These are phyloP conservation scores for Capsicum chinense DNA, from an alignment of 257 asterid genomes.

Conservation along the genomic window DNA sequence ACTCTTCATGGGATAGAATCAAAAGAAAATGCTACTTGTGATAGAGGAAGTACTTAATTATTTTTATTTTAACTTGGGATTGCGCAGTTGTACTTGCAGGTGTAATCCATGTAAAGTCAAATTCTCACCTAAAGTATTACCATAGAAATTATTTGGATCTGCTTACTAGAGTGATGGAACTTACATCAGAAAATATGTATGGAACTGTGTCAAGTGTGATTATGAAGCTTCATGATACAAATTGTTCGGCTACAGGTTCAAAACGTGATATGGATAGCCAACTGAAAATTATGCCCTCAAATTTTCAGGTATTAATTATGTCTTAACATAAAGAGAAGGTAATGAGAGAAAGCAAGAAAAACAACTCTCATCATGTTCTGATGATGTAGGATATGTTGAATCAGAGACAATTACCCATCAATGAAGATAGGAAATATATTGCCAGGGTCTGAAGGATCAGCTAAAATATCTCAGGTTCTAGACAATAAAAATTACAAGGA, in stretches of 20 bases:
- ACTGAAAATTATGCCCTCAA: conserved; percentile 19
- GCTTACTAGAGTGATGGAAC: conserved; percentile 62
- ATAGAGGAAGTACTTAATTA: too few species aligned
- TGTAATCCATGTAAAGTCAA: conserved; percentile 54
- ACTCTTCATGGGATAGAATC: neutral
- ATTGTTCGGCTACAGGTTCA: conserved; percentile 50
- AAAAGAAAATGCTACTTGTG: too few species aligned
- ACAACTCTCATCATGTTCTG: conserved; percentile 40
- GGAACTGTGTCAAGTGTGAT: conserved; percentile 51
- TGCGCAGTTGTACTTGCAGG: conserved; percentile 53
- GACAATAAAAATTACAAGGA: conserved; percentile 39
- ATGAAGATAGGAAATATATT: conserved; percentile 50
- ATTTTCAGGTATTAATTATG: neutral
- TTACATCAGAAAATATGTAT: conserved; percentile 47
- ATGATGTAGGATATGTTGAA: conserved; percentile 48
- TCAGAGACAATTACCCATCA: conserved; percentile 46
- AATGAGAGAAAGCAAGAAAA: conserved; percentile 43
- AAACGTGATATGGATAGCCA: conserved; percentile 46
- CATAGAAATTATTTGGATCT: conserved; percentile 59
- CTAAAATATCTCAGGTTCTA: conserved; percentile 62
- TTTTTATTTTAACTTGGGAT: conserved; percentile 22
- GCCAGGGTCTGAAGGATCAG: conserved; percentile 28
- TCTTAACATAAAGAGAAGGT: conserved; percentile 32
- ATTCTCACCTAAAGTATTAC: conserved; percentile 58
- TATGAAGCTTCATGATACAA: conserved; percentile 60